These are phyloP conservation scores for Suillus lakei DNA, from an alignment of 768 basidiomycete species.

Conservation along the genomic window DNA sequence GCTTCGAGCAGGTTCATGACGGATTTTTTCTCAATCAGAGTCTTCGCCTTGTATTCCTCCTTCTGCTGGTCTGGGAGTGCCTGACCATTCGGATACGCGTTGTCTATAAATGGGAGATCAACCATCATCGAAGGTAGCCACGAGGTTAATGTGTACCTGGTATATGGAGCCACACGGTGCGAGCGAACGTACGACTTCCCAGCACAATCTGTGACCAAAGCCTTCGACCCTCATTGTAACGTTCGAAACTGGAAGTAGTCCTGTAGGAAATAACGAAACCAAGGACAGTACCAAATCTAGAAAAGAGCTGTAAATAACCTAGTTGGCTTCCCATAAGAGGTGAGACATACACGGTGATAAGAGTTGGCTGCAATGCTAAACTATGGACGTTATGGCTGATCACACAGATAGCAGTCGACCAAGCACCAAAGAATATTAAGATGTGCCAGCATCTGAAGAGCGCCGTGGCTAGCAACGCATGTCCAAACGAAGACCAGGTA, in stretches of 20 bases:
- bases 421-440: slow-evolving; percentile 64
- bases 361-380: slow-evolving; percentile 51
- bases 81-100: slow-evolving; percentile 24
- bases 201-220: slow-evolving; percentile 74
- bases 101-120: slow-evolving; percentile 21
- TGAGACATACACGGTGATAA: slow-evolving; percentile 68
- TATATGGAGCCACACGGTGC: slow-evolving; percentile 72
- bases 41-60: slow-evolving; percentile 48
- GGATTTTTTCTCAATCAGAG: slow-evolving; percentile 70
- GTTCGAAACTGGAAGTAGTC: slow-evolving; percentile 73
- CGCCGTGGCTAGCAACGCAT: slow-evolving; percentile 44
- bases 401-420: slow-evolving; percentile 61
- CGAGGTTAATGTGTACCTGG: slow-evolving; percentile 44
- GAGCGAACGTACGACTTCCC: slow-evolving; percentile 56
- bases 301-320: slow-evolving; percentile 33
- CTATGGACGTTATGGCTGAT: slow-evolving; percentile 52
- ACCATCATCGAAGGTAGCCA: neutral
- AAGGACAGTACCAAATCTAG: slow-evolving; percentile 62
- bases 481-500: slow-evolving; percentile 41
- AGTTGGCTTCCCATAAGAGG: neutral
- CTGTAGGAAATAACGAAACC: slow-evolving; percentile 78
- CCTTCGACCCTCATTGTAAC: slow-evolving; percentile 76
- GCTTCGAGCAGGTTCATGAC: slow-evolving; percentile 70
- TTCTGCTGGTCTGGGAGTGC: slow-evolving; percentile 18
- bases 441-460: slow-evolving; percentile 49